Base-by-base conservation (phyloP, 805 yeast species). In the Spathaspora sp. region DNA sequence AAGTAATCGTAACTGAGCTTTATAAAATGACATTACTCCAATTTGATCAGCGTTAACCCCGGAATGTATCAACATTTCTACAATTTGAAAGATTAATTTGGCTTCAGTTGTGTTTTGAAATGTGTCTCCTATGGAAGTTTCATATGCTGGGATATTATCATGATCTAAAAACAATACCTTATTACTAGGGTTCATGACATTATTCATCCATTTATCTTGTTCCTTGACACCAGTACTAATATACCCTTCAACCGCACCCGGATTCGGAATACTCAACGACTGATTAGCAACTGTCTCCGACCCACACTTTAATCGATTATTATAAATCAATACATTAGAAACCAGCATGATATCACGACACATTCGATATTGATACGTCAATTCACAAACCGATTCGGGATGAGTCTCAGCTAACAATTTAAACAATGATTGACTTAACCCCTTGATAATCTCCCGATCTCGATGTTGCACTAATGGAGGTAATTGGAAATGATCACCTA, bases 401-500 rank as follows among this genome's bases (percentile, higher is more conserved):
- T 85, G 86, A 0, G 68, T 67, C 16, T 87, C 91, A 55, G 93
- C 84, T 42, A 94, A 74, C 2, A 78, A 71, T 62, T 82, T 84
- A 70, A 94, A 94, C 50, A 96, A 70, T 0, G 97, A 90, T 39
- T 77, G 77, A 38, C 87, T 87, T 9, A 94, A 69, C 0, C 91
- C 92, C 19, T 60, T 52, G 49, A 76, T 76, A 0, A 97, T 97
- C 17, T 77, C 79, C 0, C 84, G 79, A 58, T 82, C 82, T 0
- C 67, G 67, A 49, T 73, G 70, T 23, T 80, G 76, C 0, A 94
- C 91, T 48, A 94, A 72, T 0, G 99, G 99, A 2, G 97, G 96
- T 23, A 94, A 73, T 66, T 94, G 99, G 57, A 80, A 82, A 65
- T 94, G 98, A 64, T 94, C 99, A 9, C 99, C 99, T n/a, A 94